Conservation (phyloP, 2,329 filamentous ascomycete genomes). For the Colletotrichum falcatum region DNA sequence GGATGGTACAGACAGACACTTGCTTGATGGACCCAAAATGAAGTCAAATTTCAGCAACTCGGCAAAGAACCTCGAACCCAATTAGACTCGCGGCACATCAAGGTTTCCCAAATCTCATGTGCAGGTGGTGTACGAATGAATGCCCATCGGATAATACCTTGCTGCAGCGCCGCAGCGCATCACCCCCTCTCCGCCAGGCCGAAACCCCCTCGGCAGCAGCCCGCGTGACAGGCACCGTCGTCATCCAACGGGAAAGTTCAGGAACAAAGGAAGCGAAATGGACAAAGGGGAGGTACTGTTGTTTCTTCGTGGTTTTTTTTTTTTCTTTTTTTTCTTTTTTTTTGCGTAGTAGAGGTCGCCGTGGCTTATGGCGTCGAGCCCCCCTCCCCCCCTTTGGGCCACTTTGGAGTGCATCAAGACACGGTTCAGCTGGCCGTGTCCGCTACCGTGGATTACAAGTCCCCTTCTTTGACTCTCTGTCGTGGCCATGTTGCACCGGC, state of each 20-base stretch:
- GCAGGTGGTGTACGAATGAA: not conserved
- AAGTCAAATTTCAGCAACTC: not conserved
- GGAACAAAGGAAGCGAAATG: too few species aligned
- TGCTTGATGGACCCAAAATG: too few species aligned
- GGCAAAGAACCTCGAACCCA: slow-evolving; percentile 5
- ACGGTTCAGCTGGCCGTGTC: slow-evolving; percentile 9
- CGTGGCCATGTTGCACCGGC: slow-evolving; percentile 34
- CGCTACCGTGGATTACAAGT: slow-evolving; percentile 23
- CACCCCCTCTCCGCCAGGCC: slow-evolving; percentile 11
- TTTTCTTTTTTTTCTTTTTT: too few species aligned
- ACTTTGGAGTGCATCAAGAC: slow-evolving; percentile 17
- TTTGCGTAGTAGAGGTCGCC: not conserved
- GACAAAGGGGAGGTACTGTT: not conserved
- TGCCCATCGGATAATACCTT: slow-evolving; percentile 40
- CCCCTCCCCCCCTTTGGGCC: too few species aligned
- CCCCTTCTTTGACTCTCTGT: slow-evolving; percentile 29
- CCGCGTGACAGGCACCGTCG: slow-evolving; percentile 20
- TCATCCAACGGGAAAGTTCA: slow-evolving; percentile 16
- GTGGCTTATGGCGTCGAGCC: slow-evolving; percentile 6
- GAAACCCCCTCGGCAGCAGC: slow-evolving; percentile 6
- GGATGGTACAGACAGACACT: too few species aligned
- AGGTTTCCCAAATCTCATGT: not conserved
- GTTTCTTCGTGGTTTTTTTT: not conserved
- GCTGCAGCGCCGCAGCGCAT: too few species aligned
- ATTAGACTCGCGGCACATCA: not conserved